phyloP scores from a whole-genome alignment of 2,329 filamentous ascomycete genomes.

The Cucurbitaria berberidis region DNA sequence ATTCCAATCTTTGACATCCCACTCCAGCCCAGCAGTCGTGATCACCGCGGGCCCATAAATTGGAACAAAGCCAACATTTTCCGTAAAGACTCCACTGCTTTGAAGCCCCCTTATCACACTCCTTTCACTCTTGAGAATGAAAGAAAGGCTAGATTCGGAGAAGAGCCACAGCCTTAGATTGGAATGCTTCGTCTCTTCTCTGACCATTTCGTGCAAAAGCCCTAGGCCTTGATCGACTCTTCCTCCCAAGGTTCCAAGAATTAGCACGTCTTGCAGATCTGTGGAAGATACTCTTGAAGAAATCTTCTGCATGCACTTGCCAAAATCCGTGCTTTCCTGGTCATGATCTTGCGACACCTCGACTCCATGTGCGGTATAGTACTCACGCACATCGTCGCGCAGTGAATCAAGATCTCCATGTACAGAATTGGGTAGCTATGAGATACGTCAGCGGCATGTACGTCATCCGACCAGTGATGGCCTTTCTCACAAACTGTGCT shows the following conservation, averaged over 20 bases:
- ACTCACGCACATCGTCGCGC: constrained; percentile 63
- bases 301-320: constrained; percentile 73
- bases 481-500: constrained; percentile 38
- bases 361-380: constrained; percentile 68
- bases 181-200: constrained; percentile 54
- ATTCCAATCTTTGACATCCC: constrained; percentile 85
- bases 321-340: constrained; percentile 90
- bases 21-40: constrained; percentile 80
- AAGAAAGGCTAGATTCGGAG: constrained; percentile 80
- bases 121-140: constrained; percentile 72
- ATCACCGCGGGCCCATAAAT: constrained; percentile 80
- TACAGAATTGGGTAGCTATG: constrained; percentile 63
- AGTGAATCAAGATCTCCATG: constrained; percentile 94
- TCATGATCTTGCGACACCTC: constrained; percentile 73
- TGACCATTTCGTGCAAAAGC: constrained; percentile 82
- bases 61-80: constrained; percentile 86
- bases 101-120: constrained; percentile 72
- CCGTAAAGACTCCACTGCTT: constrained; percentile 64
- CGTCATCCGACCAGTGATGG: neutral
- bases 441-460: constrained; percentile 14
- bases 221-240: constrained; percentile 92
- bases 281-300: constrained; percentile 46
- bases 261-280: constrained; percentile 67
- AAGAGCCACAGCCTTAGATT: constrained; percentile 72
- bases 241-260: constrained; percentile 84